Percentiles rank a stretch among this genome's conserved stretches.
Conservation (phyloP, 2,329 filamentous ascomycete species). For the Microdochium paspali region DNA sequence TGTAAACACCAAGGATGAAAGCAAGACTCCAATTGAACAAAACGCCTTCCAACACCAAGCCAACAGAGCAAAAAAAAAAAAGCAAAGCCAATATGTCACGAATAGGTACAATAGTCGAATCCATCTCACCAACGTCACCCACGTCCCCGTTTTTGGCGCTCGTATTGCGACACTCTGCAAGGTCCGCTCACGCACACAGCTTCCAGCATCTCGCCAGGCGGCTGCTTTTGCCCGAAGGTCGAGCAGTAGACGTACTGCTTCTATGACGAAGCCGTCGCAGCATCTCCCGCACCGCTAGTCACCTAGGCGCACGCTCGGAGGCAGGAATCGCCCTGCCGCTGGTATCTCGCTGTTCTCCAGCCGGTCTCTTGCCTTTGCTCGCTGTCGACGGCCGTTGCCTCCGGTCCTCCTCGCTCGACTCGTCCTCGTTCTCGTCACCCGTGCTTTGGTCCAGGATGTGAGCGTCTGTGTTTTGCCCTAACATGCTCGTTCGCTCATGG, state of each 20-base stretch:
- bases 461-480: slow-evolving; percentile 26
- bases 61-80: no score
- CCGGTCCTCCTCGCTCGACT: slow-evolving; percentile 8
- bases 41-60: no score
- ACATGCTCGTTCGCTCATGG: slow-evolving; percentile 50
- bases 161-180: no score
- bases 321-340: slow-evolving; percentile 9
- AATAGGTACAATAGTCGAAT: no score
- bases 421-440: slow-evolving; percentile 11
- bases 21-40: no score
- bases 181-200: no score
- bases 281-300: background rate
- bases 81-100: no score
- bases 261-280: background rate
- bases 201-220: no score
- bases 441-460: slow-evolving; percentile 12
- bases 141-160: no score
- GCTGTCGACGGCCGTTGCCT: slow-evolving; percentile 4
- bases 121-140: no score
- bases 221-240: background rate
- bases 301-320: background rate
- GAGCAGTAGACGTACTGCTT: background rate
- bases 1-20: no score
- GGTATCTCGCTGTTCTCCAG: slow-evolving; percentile 1
- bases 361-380: slow-evolving; percentile 2